Conservation (phyloP, 108 stramenopile genomes). For the Schizochytrium sp. region DNA sequence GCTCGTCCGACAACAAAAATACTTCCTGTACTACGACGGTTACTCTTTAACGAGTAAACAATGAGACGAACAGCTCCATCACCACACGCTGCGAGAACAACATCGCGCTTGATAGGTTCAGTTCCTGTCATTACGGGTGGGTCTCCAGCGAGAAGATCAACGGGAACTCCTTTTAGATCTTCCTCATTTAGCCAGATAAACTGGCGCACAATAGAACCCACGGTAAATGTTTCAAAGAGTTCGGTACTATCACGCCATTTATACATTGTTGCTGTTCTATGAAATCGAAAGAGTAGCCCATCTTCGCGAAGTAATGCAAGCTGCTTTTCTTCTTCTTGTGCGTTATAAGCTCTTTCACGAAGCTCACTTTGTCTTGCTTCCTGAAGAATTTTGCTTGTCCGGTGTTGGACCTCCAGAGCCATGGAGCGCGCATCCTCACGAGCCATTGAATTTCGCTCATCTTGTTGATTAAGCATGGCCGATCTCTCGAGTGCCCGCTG, state of each 20-base stretch:
- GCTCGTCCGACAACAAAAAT: conserved; percentile 42
- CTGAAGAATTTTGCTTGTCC: not conserved
- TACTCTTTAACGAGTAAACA: conserved; percentile 26
- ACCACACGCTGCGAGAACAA: conserved; percentile 38
- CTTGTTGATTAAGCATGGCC: conserved; percentile 16
- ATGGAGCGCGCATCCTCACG: conserved; percentile 18
- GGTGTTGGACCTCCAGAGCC: conserved; percentile 11
- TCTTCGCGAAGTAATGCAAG: not conserved
- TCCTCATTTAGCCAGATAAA: not conserved
- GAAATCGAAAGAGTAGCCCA: not conserved
- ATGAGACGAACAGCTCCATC: conserved; percentile 48
- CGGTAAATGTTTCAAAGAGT: conserved; percentile 1
- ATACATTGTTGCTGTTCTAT: not conserved
- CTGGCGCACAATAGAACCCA: not conserved
- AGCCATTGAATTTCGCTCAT: conserved; percentile 3
- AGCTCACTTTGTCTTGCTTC: not conserved
- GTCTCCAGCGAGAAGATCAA: not conserved
- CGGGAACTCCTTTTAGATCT: not conserved
- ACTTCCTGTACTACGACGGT: not conserved
- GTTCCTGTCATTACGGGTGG: not conserved
- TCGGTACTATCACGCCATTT: conserved; percentile 53
- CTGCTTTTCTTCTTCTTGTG: not conserved
- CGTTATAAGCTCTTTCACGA: not conserved
- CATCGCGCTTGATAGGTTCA: conserved; percentile 3
- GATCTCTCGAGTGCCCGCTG: not conserved